Evolutionary conservation across 352 stramenopile genomes (phyloP).

Genomic region (Phytopythium vexans): DNA sequence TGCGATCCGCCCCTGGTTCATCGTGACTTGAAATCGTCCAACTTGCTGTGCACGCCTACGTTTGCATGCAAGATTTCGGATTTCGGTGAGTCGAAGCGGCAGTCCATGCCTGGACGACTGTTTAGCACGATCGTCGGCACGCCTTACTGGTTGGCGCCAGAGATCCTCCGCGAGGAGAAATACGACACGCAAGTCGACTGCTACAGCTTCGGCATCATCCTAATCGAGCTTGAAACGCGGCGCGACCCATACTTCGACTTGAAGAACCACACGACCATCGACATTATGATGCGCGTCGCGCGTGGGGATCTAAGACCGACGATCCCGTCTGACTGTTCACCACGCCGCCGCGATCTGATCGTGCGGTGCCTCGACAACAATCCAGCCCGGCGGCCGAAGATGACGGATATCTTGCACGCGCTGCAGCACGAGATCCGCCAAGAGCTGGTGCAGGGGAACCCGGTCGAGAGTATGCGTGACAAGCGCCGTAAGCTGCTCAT

Average conservation of each 20-base stretch:
- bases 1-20: constrained; percentile 76
- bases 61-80: constrained; percentile 84
- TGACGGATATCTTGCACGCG: constrained; percentile 72
- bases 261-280: constrained; percentile 60
- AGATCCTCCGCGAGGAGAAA: constrained; percentile 78
- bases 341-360: constrained; percentile 64
- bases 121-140: constrained; percentile 82
- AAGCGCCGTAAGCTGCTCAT: constrained; percentile 68
- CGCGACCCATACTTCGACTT: constrained; percentile 71
- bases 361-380: constrained; percentile 56
- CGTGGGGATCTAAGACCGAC: constrained; percentile 53
- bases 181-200: constrained; percentile 85
- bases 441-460: constrained; percentile 67
- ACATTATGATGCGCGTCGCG: constrained; percentile 81
- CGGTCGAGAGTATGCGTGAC: constrained; percentile 54
- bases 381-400: constrained; percentile 55
- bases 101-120: constrained; percentile 32
- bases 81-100: constrained; percentile 74
- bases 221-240: constrained; percentile 79
- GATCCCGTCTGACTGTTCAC: constrained; percentile 58
- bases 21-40: constrained; percentile 81
- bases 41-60: constrained; percentile 67
- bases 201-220: constrained; percentile 87
- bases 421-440: constrained; percentile 76
- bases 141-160: constrained; percentile 82